These are phyloP conservation scores for Puccinia brachypodii DNA, from an alignment of 1,284 basidiomycete genomes.

Conservation along the genomic window DNA sequence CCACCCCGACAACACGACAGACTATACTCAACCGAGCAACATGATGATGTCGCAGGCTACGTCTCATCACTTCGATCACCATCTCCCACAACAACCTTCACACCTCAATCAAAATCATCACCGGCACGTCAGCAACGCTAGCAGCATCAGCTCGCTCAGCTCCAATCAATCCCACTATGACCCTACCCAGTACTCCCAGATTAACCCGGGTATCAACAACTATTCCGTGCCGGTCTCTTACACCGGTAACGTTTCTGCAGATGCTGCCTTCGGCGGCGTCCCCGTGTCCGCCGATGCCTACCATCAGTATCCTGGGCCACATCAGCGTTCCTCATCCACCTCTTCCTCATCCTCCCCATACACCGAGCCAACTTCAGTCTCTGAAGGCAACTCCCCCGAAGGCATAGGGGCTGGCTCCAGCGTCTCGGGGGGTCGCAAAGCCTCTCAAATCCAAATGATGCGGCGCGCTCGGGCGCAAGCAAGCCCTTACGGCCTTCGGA, in stretches of 20 bases:
- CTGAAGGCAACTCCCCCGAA: conserved; percentile 35
- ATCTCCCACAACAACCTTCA: conserved; percentile 31
- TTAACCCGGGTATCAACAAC: neutral
- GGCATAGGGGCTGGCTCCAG: neutral
- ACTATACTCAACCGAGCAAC: neutral
- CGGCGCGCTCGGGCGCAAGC: conserved; percentile 42
- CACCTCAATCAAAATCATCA: conserved; percentile 28
- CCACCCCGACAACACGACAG: conserved; percentile 3
- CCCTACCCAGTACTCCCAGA: neutral
- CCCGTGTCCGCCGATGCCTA: conserved; percentile 45
- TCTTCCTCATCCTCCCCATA: conserved; percentile 39
- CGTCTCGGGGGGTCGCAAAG: conserved; percentile 40
- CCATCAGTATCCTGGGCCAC: conserved; percentile 37
- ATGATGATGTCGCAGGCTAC: conserved; percentile 35
- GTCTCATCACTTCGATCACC: conserved; percentile 35
- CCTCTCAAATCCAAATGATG: conserved; percentile 34
- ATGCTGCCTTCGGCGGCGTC: conserved; percentile 45
- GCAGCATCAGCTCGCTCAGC: conserved; percentile 30
- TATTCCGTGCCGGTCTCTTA: conserved; percentile 37
- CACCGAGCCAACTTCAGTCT: conserved; percentile 23
- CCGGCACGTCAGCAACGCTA: conserved; percentile 45
- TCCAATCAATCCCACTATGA: conserved; percentile 26
- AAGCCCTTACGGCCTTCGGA: conserved; percentile 32
- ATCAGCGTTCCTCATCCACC: conserved; percentile 40
- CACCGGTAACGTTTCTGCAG: conserved; percentile 27